Base-by-base conservation (phyloP, 306 rosid genomes). In the Lathyrus sativus region DNA sequence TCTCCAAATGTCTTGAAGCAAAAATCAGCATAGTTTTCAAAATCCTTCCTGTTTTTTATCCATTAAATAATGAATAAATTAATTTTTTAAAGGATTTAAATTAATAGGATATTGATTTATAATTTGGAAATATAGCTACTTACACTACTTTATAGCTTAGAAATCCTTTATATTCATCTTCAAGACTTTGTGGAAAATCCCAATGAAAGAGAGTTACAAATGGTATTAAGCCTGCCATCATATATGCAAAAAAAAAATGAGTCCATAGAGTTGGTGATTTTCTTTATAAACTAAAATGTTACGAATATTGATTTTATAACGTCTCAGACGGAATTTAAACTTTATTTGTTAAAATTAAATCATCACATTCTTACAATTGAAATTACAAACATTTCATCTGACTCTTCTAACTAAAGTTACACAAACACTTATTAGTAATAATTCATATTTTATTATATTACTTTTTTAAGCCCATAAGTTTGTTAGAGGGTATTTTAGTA, bases 101-200 rank as follows among this genome's bases (percentile, higher is more conserved):
- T 1, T 54, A 14, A 28, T 60, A 46, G 11, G 18, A 35, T 35
- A 35, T 35, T 33, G 8, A 33, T 33, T 5, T 33, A 33, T 33
- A 33, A 33, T 33, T 33, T 33, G 2, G 8, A 33, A 35, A 35
- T 35, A 35, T 35, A 7, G 43, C 41, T 41, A 2, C 78, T 74
- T 56, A 74, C 78, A 17, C 73, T 44, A 74, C 24, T 56, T 66
- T 70, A 9, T 68, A 50, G 58, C 76, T 76, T 2, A 33, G 46
- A 73, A 84, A 79, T 62, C 86, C 89, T 4, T 50, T 78, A 37
- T 81, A 81, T 60, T 81, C 82, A 50, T 81, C 86, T 65, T 84
- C 82, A 24, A 84, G 80, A 42, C 78, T 76, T 81, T 84, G 88
- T 33, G 88, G 88, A 3, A 76, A 62, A 46, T 84, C 86, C 81